phyloP scores from a whole-genome alignment of 164 flowering plant species.

The Nymphaea colorata region DNA sequence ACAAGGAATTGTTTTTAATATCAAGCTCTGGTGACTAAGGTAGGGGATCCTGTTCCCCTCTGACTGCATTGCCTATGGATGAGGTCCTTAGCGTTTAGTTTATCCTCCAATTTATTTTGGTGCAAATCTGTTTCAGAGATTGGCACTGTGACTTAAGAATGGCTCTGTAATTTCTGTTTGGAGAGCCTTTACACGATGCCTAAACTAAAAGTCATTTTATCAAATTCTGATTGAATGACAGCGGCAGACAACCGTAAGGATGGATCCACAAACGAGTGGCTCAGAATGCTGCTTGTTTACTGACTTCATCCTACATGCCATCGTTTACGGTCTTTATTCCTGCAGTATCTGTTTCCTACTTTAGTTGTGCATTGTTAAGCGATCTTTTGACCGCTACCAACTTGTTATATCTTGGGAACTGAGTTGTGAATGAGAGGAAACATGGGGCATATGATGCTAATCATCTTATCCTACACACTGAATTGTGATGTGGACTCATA shows the following conservation, averaged over 20 bases:
- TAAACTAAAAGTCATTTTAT: conserved; percentile 21
- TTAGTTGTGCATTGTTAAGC: not conserved
- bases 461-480: not conserved
- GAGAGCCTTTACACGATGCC: conserved; percentile 12
- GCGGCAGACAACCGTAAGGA: conserved; percentile 86
- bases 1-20: too few species aligned
- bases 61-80: too few species aligned
- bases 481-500: not conserved
- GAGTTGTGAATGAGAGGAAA: too few species aligned
- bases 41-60: too few species aligned
- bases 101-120: too few species aligned
- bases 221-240: conserved; percentile 16
- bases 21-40: too few species aligned
- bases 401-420: too few species aligned
- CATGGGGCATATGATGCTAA: not conserved
- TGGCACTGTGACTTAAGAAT: not conserved
- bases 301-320: conserved; percentile 51
- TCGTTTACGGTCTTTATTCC: not conserved
- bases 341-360: not conserved
- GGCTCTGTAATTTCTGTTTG: not conserved
- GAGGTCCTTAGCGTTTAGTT: too few species aligned
- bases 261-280: conserved; percentile 59
- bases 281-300: conserved; percentile 35
- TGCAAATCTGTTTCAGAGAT: not conserved
- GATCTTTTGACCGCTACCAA: too few species aligned